Conservation (phyloP, 176 grass and related monocot genomes). For the Musa beccarii region DNA sequence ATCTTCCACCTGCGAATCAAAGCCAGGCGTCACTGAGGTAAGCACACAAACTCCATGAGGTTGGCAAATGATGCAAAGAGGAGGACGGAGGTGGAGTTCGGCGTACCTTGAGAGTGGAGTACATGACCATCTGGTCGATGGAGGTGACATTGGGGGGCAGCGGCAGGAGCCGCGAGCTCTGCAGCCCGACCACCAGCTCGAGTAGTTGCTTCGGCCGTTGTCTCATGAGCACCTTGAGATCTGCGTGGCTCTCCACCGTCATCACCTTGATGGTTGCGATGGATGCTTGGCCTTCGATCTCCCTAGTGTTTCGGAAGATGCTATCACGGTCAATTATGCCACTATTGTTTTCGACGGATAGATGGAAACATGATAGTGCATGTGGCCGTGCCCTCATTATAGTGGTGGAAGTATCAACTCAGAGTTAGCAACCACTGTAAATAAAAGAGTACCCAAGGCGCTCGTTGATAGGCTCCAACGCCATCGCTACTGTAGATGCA, state of each 20-base stretch:
- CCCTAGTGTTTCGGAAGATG: background rate
- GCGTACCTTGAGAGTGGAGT: conserved; percentile 74
- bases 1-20: background rate
- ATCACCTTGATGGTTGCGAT: conserved; percentile 80
- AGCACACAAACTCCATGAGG: background rate
- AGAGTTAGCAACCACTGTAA: too few species aligned
- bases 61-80: background rate
- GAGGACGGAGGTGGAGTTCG: background rate
- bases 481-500: too few species aligned
- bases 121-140: conserved; percentile 54
- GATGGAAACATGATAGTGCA: background rate
- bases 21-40: background rate
- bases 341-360: background rate
- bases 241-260: conserved; percentile 78
- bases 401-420: too few species aligned
- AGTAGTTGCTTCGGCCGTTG: conserved; percentile 57
- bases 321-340: background rate
- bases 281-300: background rate
- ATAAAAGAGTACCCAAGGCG: too few species aligned
- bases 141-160: conserved; percentile 75
- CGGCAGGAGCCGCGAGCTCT: conserved; percentile 47
- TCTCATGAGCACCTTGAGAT: conserved; percentile 57
- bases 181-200: conserved; percentile 41
- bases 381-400: background rate
- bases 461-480: too few species aligned